Base-by-base conservation (phyloP, 768 basidiomycete genomes). In the Lactarius pseudohatsudake region DNA sequence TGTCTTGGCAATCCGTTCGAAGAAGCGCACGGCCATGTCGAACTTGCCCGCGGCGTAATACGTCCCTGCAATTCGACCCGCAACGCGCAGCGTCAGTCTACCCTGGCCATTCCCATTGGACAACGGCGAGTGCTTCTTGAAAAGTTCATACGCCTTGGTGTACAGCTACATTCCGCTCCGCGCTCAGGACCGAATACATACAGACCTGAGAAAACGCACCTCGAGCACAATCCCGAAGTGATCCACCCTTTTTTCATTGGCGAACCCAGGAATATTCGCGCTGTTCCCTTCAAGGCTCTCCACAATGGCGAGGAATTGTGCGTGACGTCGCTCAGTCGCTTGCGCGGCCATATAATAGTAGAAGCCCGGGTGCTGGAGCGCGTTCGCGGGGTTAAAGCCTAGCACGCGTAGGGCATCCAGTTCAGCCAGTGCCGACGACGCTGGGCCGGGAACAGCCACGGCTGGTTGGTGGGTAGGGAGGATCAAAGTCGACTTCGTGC, bases 241-340 rank as follows among this genome's bases (percentile, higher is more conserved):
- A 65, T 96, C 94, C 8, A 96, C 91, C 74, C 94, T 98, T 75
- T 88, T 91, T 77, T 99, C 96, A 68, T 96, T 96, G 22, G 80
- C 77, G 72, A 91, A 90, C 0, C 93, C 93, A 0, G 94, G 92
- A 0, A 87, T 82, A 16, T 79, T 68, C 7, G 77, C 70, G 22
- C 50, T 64, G 50, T 60, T 40, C 53, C 50, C 87, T 89, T 79
- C 66, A 26, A 91, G 86, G 11, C 79, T 79, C 32, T 86, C 83
- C 11, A 85, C 61, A 18, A 84, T 83, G 20, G 80, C 79, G 60
- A 89, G 69, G 74, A 89, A 98, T 36, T 88, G 81, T 69, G 85
- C 82, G 45, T 87, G 78, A 32, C 96, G 80, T 68, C 85, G 81
- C 71, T 96, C 90, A 0, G 94, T 93, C 72, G 92, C 96, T 50